A percentile compares a stretch with the other conserved stretches of the same genome.
These are phyloP conservation scores for Phylloporus sp. DNA, from an alignment of 1,284 basidiomycete species.

Conservation along the genomic window DNA sequence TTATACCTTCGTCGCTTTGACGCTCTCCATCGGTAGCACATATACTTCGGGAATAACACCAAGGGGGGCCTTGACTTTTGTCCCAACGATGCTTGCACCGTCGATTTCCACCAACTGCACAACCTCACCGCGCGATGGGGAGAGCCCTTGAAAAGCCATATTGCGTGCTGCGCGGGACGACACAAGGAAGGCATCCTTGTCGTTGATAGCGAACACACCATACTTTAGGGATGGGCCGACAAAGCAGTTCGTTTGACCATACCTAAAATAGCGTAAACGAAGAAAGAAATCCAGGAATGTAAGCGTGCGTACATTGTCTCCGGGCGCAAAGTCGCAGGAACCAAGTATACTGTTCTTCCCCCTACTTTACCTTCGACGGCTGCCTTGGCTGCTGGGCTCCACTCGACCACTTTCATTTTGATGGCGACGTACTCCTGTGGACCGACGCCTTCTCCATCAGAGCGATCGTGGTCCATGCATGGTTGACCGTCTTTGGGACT, in stretches of 20 bases:
- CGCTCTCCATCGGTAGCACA: conserved; percentile 97
- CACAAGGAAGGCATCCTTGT: conserved; percentile 89
- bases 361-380: conserved; percentile 70
- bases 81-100: conserved; percentile 85
- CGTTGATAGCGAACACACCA: conserved; percentile 87
- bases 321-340: conserved; percentile 94
- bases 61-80: conserved; percentile 90
- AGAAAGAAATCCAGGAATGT: conserved; percentile 9
- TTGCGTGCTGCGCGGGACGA: conserved; percentile 93
- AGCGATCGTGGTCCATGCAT: conserved; percentile 99
- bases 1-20: conserved; percentile 85
- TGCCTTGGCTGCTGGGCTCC: conserved; percentile 67
- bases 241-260: conserved; percentile 99
- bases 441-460: conserved; percentile 92
- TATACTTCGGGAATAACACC: conserved; percentile 87
- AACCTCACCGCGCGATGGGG: conserved; percentile 70
- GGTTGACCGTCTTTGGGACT: conserved; percentile 99
- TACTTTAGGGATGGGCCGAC: conserved; percentile 94
- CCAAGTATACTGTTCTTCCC: conserved; percentile 86
- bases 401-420: conserved; percentile 93
- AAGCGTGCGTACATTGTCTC: conserved; percentile 86
- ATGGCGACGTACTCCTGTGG: conserved; percentile 97
- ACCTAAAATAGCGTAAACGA: conserved; percentile 52
- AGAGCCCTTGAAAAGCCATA: conserved; percentile 95
- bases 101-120: conserved; percentile 77